Evolutionary conservation across 495 filamentous ascomycete genomes (phyloP).

Genomic region (Hypoxylon lenormandii): DNA sequence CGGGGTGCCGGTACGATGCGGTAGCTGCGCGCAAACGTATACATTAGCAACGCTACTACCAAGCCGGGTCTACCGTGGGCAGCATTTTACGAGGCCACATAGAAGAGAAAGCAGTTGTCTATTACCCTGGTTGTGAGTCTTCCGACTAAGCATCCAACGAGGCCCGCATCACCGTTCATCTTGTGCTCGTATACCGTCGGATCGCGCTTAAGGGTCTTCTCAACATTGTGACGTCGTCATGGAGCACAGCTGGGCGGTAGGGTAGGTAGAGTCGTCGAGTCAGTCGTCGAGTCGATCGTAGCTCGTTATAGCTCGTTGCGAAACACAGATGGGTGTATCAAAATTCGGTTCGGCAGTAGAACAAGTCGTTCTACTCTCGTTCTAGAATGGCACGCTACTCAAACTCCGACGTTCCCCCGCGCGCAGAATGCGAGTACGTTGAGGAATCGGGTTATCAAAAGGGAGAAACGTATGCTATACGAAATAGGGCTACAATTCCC

Average conservation of each 20-base stretch:
- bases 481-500: slow-evolving; percentile 10
- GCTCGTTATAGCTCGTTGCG: slow-evolving; percentile 36
- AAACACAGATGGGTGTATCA: slow-evolving; percentile 34
- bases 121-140: slow-evolving; percentile 71
- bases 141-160: slow-evolving; percentile 73
- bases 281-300: slow-evolving; percentile 12
- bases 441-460: background rate
- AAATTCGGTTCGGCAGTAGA: slow-evolving; percentile 34
- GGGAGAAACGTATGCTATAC: background rate
- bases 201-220: slow-evolving; percentile 46
- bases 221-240: slow-evolving; percentile 54
- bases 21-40: slow-evolving; percentile 61
- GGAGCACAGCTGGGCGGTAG: slow-evolving; percentile 38
- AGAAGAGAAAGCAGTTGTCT: slow-evolving; percentile 15
- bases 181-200: slow-evolving; percentile 53
- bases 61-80: slow-evolving; percentile 4
- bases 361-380: slow-evolving; percentile 39
- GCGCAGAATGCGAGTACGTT: background rate
- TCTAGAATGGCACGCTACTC: slow-evolving; percentile 10
- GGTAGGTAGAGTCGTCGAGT: slow-evolving; percentile 10
- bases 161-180: slow-evolving; percentile 73
- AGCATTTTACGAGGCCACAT: slow-evolving; percentile 14
- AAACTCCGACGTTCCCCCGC: slow-evolving; percentile 5
- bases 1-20: slow-evolving; percentile 71
- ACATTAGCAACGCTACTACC: slow-evolving; percentile 27